Evolutionary conservation across 2,329 filamentous ascomycete genomes (phyloP).

Genomic region (Diplodia mutila): DNA sequence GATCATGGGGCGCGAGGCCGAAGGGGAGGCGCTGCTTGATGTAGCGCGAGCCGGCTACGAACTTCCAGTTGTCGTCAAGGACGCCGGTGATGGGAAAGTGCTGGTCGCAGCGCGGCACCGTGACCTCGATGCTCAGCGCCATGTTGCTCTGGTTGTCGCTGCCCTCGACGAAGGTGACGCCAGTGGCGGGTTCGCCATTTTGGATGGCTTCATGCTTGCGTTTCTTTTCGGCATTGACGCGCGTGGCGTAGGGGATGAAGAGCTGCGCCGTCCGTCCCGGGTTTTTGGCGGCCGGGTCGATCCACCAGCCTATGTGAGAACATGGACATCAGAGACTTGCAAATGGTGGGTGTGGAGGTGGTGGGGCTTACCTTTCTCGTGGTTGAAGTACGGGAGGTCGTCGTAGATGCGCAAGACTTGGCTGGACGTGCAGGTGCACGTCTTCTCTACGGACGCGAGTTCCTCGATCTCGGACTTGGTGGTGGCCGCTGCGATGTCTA

Average conservation of each 20-base stretch:
- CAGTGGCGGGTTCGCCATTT: not conserved
- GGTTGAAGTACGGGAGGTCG: not conserved
- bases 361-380: not conserved
- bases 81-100: conserved; percentile 8
- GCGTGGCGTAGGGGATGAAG: not conserved
- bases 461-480: not conserved
- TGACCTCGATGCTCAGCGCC: not conserved
- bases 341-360: too few species aligned
- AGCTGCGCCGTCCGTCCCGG: not conserved
- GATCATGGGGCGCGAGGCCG: not conserved
- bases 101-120: not conserved
- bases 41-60: not conserved
- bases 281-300: not conserved
- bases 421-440: not conserved
- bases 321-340: not conserved
- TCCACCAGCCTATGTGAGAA: not conserved
- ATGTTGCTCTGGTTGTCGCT: too few species aligned
- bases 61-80: not conserved
- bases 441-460: too few species aligned
- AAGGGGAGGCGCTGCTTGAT: not conserved
- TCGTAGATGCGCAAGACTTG: not conserved
- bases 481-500: not conserved
- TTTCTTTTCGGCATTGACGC: not conserved
- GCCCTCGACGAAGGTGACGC: too few species aligned
- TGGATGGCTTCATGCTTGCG: not conserved